phyloP scores from a whole-genome alignment of 495 filamentous ascomycete genomes.

The Penicillium canariense region DNA sequence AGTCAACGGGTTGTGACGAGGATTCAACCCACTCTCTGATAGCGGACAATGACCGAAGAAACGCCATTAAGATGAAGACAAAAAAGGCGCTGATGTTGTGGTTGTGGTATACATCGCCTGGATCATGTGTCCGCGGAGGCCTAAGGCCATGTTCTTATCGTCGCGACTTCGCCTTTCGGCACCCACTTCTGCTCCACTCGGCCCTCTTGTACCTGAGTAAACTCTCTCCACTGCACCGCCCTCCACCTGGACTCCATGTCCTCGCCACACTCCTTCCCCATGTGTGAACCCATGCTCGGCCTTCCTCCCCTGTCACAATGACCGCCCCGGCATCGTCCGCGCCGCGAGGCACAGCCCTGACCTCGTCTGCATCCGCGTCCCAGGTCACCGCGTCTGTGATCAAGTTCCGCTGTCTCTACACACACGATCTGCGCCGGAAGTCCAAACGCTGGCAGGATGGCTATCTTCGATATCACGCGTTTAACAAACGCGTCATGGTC shows the following conservation, averaged over 20 bases:
- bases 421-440: constrained; percentile 78
- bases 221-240: background rate
- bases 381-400: constrained; percentile 72
- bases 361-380: constrained; percentile 33
- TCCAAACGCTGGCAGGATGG: constrained; percentile 94
- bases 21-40: no score
- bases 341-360: constrained; percentile 25
- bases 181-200: background rate
- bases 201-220: background rate
- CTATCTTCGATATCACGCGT: constrained; percentile 78
- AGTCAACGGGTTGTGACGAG: background rate
- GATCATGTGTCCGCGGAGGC: no score
- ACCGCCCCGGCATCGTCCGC: constrained; percentile 27
- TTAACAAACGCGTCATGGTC: constrained; percentile 90
- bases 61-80: no score
- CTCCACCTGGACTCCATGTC: background rate
- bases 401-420: constrained; percentile 83
- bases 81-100: no score
- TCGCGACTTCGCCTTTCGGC: background rate
- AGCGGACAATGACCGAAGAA: no score
- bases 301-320: constrained; percentile 24
- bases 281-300: background rate
- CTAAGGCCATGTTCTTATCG: no score
- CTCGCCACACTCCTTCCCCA: background rate
- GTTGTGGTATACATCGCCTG: no score